Evolutionary conservation across 768 basidiomycete species (phyloP).

Genomic region (Dacryopinax primogenitus): DNA sequence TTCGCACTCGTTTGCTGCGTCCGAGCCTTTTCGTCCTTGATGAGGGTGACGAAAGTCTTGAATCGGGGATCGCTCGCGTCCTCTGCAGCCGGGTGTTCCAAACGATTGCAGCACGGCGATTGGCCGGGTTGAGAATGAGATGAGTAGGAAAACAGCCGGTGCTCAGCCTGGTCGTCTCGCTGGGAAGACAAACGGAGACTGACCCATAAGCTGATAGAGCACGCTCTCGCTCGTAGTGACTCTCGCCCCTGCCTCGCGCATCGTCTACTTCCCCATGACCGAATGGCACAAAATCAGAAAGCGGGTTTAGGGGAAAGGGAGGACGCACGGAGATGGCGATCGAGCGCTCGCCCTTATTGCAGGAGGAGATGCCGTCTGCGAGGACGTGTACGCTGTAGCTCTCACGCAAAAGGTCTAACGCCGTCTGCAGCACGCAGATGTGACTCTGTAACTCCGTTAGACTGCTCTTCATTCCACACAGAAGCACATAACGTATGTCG

Average conservation of each 20-base stretch:
- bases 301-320: neutral
- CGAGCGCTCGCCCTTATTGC: conserved; percentile 66
- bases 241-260: conserved; percentile 42
- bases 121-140: neutral
- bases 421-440: conserved; percentile 77
- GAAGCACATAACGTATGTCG: conserved; percentile 17
- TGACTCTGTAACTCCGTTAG: conserved; percentile 44
- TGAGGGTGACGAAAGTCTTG: conserved; percentile 52
- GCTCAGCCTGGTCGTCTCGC: conserved; percentile 11
- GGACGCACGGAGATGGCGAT: conserved; percentile 58
- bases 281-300: neutral
- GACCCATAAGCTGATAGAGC: conserved; percentile 63
- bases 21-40: conserved; percentile 64
- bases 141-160: neutral
- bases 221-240: conserved; percentile 73
- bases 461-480: neutral
- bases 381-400: conserved; percentile 52
- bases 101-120: neutral
- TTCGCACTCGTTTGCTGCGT: conserved; percentile 29
- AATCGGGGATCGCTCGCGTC: conserved; percentile 55
- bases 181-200: conserved; percentile 18
- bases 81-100: conserved; percentile 26
- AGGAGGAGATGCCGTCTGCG: conserved; percentile 75
- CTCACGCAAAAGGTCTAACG: conserved; percentile 47
- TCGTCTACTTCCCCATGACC: conserved; percentile 16